Evolutionary conservation across 805 yeast species (phyloP).

Genomic region (Kodamaea hsintzibuensis): DNA sequence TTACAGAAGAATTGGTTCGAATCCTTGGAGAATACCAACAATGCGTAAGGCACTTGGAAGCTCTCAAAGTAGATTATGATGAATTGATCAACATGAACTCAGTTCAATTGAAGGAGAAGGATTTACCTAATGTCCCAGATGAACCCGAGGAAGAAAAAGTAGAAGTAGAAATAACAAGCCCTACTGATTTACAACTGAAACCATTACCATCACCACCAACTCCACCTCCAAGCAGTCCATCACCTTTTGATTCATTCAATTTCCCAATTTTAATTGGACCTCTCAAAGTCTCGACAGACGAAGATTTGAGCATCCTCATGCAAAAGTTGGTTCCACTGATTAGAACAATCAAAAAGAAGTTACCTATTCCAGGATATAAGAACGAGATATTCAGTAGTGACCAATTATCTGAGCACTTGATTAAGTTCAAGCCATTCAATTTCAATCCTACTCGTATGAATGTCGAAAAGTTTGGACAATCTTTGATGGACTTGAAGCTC

Average conservation of each 20-base stretch:
- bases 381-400: constrained; percentile 43
- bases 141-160: constrained; percentile 3
- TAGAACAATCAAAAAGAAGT: constrained; percentile 29
- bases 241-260: constrained; percentile 15
- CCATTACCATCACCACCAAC: not conserved
- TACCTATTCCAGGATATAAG: constrained; percentile 42
- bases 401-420: constrained; percentile 31
- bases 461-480: constrained; percentile 43
- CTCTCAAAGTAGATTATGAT: constrained; percentile 28
- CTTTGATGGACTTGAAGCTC: constrained; percentile 34
- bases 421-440: constrained; percentile 27
- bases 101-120: constrained; percentile 19
- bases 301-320: constrained; percentile 25
- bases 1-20: constrained; percentile 23
- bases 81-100: constrained; percentile 26
- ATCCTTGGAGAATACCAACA: constrained; percentile 27
- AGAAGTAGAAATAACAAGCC: constrained; percentile 2
- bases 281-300: constrained; percentile 15
- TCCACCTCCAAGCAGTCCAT: constrained; percentile 3
- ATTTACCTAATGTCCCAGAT: constrained; percentile 23
- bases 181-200: not conserved
- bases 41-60: constrained; percentile 27
- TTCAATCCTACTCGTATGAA: constrained; percentile 37
- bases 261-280: constrained; percentile 39
- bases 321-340: constrained; percentile 22